These are phyloP conservation scores for Taiwanofungus camphoratus DNA, from an alignment of 1,284 basidiomycete genomes.

Conservation along the genomic window DNA sequence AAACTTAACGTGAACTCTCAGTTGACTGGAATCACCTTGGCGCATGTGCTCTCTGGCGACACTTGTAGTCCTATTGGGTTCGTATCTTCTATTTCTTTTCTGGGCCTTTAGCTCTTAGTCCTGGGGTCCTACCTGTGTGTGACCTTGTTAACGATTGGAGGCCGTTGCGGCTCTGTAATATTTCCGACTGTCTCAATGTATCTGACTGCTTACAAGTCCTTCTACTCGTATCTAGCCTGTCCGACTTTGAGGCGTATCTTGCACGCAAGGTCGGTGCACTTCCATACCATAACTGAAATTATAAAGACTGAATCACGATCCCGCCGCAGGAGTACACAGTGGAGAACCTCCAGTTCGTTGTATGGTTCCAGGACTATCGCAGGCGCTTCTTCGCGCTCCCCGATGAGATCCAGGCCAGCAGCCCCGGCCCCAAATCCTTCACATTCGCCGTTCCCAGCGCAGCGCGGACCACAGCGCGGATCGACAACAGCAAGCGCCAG, in stretches of 20 bases:
- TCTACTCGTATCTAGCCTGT: constrained; percentile 15
- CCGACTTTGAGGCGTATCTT: constrained; percentile 35
- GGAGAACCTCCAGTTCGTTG: constrained; percentile 38
- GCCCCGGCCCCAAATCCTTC: constrained; percentile 19
- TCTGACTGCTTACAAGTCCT: neutral
- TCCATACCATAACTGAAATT: neutral
- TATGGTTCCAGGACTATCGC: constrained; percentile 40
- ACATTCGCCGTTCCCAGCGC: constrained; percentile 20
- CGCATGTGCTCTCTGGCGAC: constrained; percentile 33
- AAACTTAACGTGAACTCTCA: constrained; percentile 9
- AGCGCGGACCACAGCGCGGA: constrained; percentile 20
- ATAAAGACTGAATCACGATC: no score
- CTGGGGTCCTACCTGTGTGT: neutral
- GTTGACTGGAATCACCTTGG: constrained; percentile 19
- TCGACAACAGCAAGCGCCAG: constrained; percentile 8
- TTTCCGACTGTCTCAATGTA: neutral
- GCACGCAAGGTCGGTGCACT: constrained; percentile 17
- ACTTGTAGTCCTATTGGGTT: constrained; percentile 37
- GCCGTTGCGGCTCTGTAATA: neutral
- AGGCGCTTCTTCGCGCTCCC: constrained; percentile 30
- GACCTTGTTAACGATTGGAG: neutral
- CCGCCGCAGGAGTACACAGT: constrained; percentile 31
- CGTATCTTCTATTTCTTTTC: neutral
- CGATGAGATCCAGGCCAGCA: constrained; percentile 14
- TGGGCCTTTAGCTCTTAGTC: neutral